Evolutionary conservation across 2,329 filamentous ascomycete species (phyloP), one percentile per base, ranked within the genome.

Genomic region (Colletotrichum sp.): DNA sequence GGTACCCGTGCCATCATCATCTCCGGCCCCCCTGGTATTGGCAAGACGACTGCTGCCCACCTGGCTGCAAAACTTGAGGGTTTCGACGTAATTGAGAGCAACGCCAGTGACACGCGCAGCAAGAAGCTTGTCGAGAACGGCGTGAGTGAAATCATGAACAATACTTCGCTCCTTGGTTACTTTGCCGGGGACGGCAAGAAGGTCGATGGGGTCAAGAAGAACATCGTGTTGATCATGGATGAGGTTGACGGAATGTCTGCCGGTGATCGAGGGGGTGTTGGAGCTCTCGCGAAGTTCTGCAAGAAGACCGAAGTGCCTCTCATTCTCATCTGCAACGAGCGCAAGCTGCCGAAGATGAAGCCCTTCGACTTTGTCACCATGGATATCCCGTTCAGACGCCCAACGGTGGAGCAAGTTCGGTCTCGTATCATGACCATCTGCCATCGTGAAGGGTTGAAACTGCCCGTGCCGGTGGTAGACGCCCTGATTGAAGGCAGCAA

Each of bases 221-320:
- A 98, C 80, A 92, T 99, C 39, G 95, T 98, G 7, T 87, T 99
- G 65, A 95, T 99, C 85, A 99, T 99, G 97, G 97, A 99, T 80
- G 97, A 99, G 85, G 97, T 99, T 6, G 97, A 99, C 81, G 97
- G 97, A 68, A 99, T 99, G 97, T 99, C 96, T 77, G 96, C 95
- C 43, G 97, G 97, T 82, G 97, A 99, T 83, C 93, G 97, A 77
- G 97, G 97, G 79, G 97, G 97, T 84, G 97, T 99, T 64, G 97
- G 96, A 67, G 97, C 97, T 34, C 89, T 99, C 72, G 96, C 97
- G 72, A 95, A 97, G 74, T 94, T 98, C 70, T 98, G 96, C 89
- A 98, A 95, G 87, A 98, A 98, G 89, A 97, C 96, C 0, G 93
- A 97, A 79, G 93, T 99, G 28, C 97, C 97, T 1, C 93, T 99